Conservation (phyloP, 2,329 filamentous ascomycete species). For the Aspergillaceae sp. region DNA sequence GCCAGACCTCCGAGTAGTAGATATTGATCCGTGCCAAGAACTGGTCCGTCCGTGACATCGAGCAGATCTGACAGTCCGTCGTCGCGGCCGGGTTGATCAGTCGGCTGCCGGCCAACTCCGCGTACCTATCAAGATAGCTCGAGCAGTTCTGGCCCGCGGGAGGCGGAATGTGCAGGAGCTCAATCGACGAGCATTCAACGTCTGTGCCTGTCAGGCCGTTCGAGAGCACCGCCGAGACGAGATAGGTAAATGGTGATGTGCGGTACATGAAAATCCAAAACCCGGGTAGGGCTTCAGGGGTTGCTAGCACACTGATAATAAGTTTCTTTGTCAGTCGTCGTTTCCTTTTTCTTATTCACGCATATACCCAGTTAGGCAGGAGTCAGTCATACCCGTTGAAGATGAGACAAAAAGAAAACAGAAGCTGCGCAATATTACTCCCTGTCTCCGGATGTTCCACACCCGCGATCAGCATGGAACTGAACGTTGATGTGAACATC, state of each 20-base stretch:
- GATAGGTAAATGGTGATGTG: conserved; percentile 57
- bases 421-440: conserved; percentile 50
- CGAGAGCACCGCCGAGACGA: conserved; percentile 35
- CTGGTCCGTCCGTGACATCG: conserved; percentile 36
- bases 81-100: conserved; percentile 54
- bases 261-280: conserved; percentile 77
- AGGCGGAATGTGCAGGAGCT: conserved; percentile 31
- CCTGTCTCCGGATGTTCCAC: conserved; percentile 60
- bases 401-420: conserved; percentile 49
- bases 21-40: conserved; percentile 43
- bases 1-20: conserved; percentile 40
- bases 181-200: conserved; percentile 26
- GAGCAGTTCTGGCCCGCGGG: conserved; percentile 56
- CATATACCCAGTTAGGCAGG: neutral
- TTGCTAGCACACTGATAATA: conserved; percentile 48
- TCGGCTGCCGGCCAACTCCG: conserved; percentile 46
- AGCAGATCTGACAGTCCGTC: conserved; percentile 48
- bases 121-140: conserved; percentile 53
- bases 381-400: conserved; percentile 41
- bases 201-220: conserved; percentile 23
- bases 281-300: conserved; percentile 50
- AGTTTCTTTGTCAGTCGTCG: neutral
- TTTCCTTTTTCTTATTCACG: too few relatives aligned
- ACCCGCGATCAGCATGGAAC: conserved; percentile 62
- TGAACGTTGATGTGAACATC: conserved; percentile 61